phyloP scores from a whole-genome alignment of 306 rosid genomes.

The Oxytropis ochrocephala region DNA sequence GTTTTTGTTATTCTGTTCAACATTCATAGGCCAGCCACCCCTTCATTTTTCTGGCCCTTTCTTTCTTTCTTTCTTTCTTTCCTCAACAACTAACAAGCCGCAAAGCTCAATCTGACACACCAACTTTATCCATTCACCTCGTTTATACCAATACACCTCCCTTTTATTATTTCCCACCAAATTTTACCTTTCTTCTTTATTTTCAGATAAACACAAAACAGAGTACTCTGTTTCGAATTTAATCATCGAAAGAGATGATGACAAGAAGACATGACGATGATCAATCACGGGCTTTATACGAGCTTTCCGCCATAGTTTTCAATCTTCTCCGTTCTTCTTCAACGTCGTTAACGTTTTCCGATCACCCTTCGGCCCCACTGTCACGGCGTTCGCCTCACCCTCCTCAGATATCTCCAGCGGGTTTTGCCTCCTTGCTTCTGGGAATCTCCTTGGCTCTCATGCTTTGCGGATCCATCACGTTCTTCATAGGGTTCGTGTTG shows the following conservation, averaged over 20 bases:
- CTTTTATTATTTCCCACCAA: background rate
- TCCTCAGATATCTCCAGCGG: slow-evolving; percentile 30
- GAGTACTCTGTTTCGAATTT: background rate
- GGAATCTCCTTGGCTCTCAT: slow-evolving; percentile 87
- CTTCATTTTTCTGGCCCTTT: background rate
- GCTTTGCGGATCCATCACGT: slow-evolving; percentile 89
- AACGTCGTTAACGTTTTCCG: slow-evolving; percentile 40
- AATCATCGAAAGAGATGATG: slow-evolving; percentile 30
- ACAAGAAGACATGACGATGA: slow-evolving; percentile 45
- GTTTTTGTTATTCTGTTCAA: background rate
- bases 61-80: background rate
- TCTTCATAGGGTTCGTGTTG: slow-evolving; percentile 82
- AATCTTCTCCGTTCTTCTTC: slow-evolving; percentile 69
- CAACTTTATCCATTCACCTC: slow-evolving; percentile 47
- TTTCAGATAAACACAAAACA: background rate
- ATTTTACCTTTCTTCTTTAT: background rate
- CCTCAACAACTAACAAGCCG: background rate
- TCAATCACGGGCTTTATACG: slow-evolving; percentile 51
- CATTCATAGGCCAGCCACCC: background rate
- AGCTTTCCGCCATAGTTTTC: slow-evolving; percentile 62
- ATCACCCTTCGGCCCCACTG: slow-evolving; percentile 1
- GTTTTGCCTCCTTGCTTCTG: slow-evolving; percentile 66
- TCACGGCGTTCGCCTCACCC: background rate
- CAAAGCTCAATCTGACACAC: background rate
- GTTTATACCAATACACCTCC: background rate